Evolutionary conservation across 768 basidiomycete species (phyloP).

Genomic region (Boletus subcaerulescens): DNA sequence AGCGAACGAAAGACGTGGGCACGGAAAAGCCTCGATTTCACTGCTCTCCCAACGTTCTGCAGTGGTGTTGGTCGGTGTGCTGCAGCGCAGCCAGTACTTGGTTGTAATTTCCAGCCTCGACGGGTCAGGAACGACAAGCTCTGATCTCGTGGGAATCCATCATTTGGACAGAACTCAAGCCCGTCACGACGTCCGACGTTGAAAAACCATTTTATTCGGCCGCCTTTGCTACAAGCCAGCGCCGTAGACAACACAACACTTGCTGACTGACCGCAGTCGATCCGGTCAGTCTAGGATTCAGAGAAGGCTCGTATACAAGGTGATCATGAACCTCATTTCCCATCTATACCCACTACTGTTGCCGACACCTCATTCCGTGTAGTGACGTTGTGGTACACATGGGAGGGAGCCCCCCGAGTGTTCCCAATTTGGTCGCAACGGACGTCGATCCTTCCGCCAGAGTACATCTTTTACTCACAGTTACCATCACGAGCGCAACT

Average conservation of each 20-base stretch:
- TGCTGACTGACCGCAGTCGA: too few relatives aligned
- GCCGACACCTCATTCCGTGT: not conserved
- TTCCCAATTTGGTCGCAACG: not conserved
- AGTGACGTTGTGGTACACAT: not conserved
- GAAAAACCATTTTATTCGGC: too few relatives aligned
- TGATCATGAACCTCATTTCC: not conserved
- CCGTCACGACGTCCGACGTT: too few relatives aligned
- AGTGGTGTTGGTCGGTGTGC: not conserved
- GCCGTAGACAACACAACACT: too few relatives aligned
- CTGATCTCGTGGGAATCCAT: too few relatives aligned
- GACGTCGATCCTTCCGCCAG: not conserved
- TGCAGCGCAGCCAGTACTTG: not conserved
- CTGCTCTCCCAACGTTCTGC: too few relatives aligned
- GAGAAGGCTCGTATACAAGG: too few relatives aligned
- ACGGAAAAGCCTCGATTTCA: too few relatives aligned
- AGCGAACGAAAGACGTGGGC: not conserved
- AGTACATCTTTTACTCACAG: not conserved
- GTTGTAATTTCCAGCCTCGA: too few relatives aligned
- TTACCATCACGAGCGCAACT: slow-evolving; percentile 1
- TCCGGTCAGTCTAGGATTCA: too few relatives aligned
- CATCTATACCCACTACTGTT: not conserved
- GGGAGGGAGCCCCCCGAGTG: not conserved
- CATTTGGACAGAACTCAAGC: too few relatives aligned
- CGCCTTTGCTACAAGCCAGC: not conserved
- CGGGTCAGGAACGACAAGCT: too few relatives aligned